phyloP scores from a whole-genome alignment of 495 filamentous ascomycete genomes.

The Aspergillus indologenus region DNA sequence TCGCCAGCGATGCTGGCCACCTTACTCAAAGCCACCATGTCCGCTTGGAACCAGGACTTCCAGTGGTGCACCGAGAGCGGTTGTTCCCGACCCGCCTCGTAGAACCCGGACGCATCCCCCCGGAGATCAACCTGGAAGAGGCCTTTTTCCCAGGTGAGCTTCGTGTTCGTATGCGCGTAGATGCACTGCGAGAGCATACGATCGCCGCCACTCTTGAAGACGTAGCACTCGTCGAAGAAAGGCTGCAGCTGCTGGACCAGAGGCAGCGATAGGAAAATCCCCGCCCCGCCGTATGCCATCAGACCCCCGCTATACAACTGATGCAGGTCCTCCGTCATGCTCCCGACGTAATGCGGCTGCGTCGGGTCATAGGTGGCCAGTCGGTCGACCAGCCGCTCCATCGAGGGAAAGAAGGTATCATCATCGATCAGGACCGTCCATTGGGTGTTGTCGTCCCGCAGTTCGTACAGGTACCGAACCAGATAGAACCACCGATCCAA shows the following conservation, averaged over 20 bases:
- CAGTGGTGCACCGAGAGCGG: conserved; percentile 59
- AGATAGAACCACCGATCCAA: conserved; percentile 60
- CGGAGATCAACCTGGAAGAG: conserved; percentile 53
- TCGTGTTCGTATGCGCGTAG: conserved; percentile 45
- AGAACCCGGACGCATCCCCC: conserved; percentile 52
- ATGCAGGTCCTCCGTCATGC: conserved; percentile 49
- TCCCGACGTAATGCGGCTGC: conserved; percentile 51
- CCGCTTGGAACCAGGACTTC: conserved; percentile 53
- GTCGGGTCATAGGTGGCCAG: conserved; percentile 45
- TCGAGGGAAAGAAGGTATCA: conserved; percentile 64
- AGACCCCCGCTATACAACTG: conserved; percentile 43
- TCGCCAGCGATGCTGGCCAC: conserved; percentile 54
- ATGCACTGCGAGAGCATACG: conserved; percentile 52
- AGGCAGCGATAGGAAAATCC: conserved; percentile 54
- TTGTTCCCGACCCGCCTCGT: conserved; percentile 48
- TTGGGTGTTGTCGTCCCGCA: conserved; percentile 35
- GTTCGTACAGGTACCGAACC: conserved; percentile 29
- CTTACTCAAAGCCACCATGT: conserved; percentile 47
- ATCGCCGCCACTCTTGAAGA: conserved; percentile 40
- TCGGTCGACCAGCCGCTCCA: conserved; percentile 44
- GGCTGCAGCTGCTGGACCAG: conserved; percentile 37
- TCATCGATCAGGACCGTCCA: conserved; percentile 63
- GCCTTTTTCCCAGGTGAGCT: conserved; percentile 47
- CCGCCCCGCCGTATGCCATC: conserved; percentile 59
- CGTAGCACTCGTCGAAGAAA: conserved; percentile 37